Evolutionary conservation across 306 rosid genomes (phyloP), one percentile per base, ranked within the genome.

Genomic region (Dalbergia cochinchinensis): DNA sequence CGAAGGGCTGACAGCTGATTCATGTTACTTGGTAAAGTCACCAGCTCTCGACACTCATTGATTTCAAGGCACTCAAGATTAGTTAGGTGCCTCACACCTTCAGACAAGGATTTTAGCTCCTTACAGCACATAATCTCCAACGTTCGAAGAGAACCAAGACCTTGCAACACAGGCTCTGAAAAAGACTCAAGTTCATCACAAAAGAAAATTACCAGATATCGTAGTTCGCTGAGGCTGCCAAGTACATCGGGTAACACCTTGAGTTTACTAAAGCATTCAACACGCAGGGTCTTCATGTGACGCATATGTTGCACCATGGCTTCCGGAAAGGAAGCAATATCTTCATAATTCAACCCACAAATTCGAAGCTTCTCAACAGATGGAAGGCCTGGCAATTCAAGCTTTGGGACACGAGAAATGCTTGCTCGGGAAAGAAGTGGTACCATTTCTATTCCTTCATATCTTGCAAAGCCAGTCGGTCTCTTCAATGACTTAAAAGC

Each of bases 41-140:
- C 71, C 33, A 78, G 41, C n/a, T 33, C 0, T 45, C 53, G 79
- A 64, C 79, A 75, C 0, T 0, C 0, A 0, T 0, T 0, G 14
- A 75, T 18, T 0, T 0, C 0, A 8, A 78, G 59, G 5, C 5
- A 0, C 63, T 69, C 70, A 11, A 78, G 82, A 78, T 63, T 7
- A 18, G 62, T 14, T 8, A 75, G 33, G 37, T 64, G 14, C 16
- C 53, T 10, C n/a, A 76, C 4, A 35, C 80, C 72, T 7, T 76
- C 64, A 2, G 77, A 69, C 11, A 74, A 62, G 0, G 61, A 45
- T 12, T 61, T 74, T 0, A 74, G 33, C 15, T 60, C 26, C 5
- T 10, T 0, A 33, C 59, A 60, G 0, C 0, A 0, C 0, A 0
- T 0, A 39, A 41, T 41, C 0, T 0, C 0, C 39, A 58, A 41